These are phyloP conservation scores for Chaetomium tenue DNA, from an alignment of 495 filamentous ascomycete species.

Conservation along the genomic window DNA sequence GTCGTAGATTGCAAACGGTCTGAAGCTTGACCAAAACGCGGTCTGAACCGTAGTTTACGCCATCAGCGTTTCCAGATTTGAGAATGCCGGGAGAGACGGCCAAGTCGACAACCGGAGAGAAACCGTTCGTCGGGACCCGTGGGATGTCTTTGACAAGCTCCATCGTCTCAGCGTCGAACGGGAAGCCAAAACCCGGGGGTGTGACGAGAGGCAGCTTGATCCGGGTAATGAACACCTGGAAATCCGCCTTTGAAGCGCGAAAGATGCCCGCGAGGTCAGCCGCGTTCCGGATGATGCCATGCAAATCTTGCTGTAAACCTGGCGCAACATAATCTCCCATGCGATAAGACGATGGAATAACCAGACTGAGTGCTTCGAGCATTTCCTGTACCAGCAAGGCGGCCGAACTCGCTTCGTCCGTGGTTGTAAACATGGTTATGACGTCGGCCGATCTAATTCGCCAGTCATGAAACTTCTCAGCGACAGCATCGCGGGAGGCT, in stretches of 20 bases:
- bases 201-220: not conserved
- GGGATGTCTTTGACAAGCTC: not conserved
- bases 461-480: slow-evolving; percentile 13
- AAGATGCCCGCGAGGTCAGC: slow-evolving; percentile 13
- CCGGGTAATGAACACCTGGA: slow-evolving; percentile 16
- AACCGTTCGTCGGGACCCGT: not conserved
- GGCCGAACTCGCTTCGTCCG: not conserved
- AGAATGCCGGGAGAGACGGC: slow-evolving; percentile 20
- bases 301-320: not conserved
- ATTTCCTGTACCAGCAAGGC: not conserved
- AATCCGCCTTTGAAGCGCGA: slow-evolving; percentile 16
- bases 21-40: slow-evolving; percentile 21
- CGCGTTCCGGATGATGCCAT: not conserved
- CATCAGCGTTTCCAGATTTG: slow-evolving; percentile 21
- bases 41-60: slow-evolving; percentile 13
- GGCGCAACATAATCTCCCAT: not conserved
- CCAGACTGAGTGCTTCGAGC: not conserved
- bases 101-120: not conserved
- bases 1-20: slow-evolving; percentile 7
- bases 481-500: not conserved
- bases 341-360: no score
- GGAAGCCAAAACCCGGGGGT: slow-evolving; percentile 1
- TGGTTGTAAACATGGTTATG: not conserved
- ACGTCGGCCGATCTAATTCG: slow-evolving; percentile 12
- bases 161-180: slow-evolving; percentile 17